phyloP scores from a whole-genome alignment of 2,329 filamentous ascomycete genomes.

The Talaromyces sp. region DNA sequence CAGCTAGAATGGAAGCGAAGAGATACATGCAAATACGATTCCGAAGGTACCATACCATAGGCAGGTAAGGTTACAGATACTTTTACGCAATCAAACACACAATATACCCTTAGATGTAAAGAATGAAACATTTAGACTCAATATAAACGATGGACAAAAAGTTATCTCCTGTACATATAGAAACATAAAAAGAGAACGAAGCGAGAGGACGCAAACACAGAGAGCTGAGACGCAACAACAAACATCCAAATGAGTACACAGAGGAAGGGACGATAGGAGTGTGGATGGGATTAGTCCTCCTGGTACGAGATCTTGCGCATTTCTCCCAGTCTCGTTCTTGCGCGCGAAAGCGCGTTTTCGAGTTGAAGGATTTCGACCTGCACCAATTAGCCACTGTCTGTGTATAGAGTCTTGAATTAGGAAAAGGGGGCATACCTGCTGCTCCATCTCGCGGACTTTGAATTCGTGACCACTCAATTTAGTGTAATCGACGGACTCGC shows the following conservation, averaged over 20 bases:
- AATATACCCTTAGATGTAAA: background rate
- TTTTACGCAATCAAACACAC: background rate
- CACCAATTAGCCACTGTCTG: slow-evolving; percentile 5
- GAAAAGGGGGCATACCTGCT: slow-evolving; percentile 67
- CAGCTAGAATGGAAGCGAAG: background rate
- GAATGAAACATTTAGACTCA: background rate
- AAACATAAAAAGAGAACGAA: background rate
- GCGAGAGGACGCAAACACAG: background rate
- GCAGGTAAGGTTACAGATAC: too few species aligned
- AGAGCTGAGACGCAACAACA: background rate
- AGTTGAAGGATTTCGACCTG: slow-evolving; percentile 96
- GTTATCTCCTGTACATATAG: slow-evolving; percentile 1
- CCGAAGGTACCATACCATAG: background rate
- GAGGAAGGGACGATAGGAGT: background rate
- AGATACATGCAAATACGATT: background rate
- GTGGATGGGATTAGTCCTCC: slow-evolving; percentile 54
- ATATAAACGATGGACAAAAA: background rate
- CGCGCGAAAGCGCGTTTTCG: slow-evolving; percentile 77
- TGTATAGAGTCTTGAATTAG: too few species aligned
- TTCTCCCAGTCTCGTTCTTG: slow-evolving; percentile 81
- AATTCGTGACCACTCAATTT: slow-evolving; percentile 92
- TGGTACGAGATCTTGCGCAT: slow-evolving; percentile 98
- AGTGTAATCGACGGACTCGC: slow-evolving; percentile 78
- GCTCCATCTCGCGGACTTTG: slow-evolving; percentile 98
- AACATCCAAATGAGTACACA: background rate